Evolutionary conservation across 129 eudicot species (phyloP), one percentile per base, ranked within the genome.

Genomic region (Ambrosia trifida): DNA sequence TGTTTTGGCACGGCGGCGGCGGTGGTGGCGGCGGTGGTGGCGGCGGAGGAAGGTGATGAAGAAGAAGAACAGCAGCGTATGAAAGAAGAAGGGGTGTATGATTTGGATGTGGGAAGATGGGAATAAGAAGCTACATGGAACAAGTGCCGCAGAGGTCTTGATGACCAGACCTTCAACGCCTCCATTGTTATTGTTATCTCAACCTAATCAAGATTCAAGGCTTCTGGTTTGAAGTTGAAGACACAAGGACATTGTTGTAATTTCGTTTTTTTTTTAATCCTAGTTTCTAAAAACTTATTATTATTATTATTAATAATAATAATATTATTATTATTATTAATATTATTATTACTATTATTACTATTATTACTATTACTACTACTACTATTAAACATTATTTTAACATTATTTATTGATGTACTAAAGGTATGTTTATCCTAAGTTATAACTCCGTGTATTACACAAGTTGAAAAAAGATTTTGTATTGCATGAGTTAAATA

Each of bases 21-120:
- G 41, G 82, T 30, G 74, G 71, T 56, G 72, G 83, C 46, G 33
- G 73, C 64, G 73, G 78, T 46, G 72, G 83, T 11, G 63, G 78
- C 2, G 38, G 76, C 10, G 43, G 87, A 1, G 69, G 69, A n/a
- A n/a, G n/a, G n/a, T n/a, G n/a, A 17, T 38, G 63, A n/a, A 24
- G 80, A 45, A 18, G 88, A 86, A 45, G 88, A 81, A 72, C 84
- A 87, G 74, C 85, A 87, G n/a, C 84, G 85, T 17, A 79, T 18
- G 18, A 82, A 38, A 53, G 71, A 49, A 20, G 61, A 54, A 8
- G 77, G 83, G 41, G 64, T 20, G 11, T 67, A 64, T 30, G 65
- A 47, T 38, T 47, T 65, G 6, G 78, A 52, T 35, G 71, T 64
- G 17, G 49, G 77, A 20, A 66, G 51, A 67, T 76, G 56, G 20